Percentiles rank a stretch among this genome's conserved stretches.
These are phyloP conservation scores for Alnus glutinosa DNA, from an alignment of 306 rosid species.

Conservation along the genomic window DNA sequence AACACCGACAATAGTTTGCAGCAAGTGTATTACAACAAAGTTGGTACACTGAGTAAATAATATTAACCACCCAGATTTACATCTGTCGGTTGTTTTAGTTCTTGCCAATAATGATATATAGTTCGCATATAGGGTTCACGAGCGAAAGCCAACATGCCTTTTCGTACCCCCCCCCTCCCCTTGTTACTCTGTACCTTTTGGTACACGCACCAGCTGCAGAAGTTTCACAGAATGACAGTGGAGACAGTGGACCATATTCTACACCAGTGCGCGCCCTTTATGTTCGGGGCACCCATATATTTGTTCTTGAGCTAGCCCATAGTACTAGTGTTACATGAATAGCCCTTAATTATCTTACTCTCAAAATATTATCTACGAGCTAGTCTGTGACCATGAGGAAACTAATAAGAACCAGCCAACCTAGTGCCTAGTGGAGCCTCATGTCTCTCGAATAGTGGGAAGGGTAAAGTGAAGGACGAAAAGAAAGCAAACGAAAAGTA, in stretches of 20 bases:
- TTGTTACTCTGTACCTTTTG: neutral
- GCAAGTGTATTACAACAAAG: no score
- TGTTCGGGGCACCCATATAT: slow-evolving; percentile 1
- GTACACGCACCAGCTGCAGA: neutral
- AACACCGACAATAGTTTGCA: no score
- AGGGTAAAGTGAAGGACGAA: slow-evolving; percentile 6
- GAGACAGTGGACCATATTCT: neutral
- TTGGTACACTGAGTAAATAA: no score
- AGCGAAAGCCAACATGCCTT: neutral
- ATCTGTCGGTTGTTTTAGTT: neutral
- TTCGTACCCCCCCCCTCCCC: neutral
- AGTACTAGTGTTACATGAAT: no score
- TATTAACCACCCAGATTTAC: no score
- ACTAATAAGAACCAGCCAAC: slow-evolving; percentile 38
- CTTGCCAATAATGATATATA: neutral
- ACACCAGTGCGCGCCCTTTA: neutral
- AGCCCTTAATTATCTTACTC: no score
- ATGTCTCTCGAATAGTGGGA: slow-evolving; percentile 21
- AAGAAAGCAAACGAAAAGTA: neutral
- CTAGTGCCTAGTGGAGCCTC: slow-evolving; percentile 43
- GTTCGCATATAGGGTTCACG: neutral
- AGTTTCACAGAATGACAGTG: neutral
- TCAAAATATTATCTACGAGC: no score
- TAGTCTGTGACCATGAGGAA: slow-evolving; percentile 16
- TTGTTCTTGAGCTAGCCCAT: no score